These are phyloP conservation scores for Aspergillus wentii DNA, from an alignment of 495 filamentous ascomycete species.

Conservation along the genomic window DNA sequence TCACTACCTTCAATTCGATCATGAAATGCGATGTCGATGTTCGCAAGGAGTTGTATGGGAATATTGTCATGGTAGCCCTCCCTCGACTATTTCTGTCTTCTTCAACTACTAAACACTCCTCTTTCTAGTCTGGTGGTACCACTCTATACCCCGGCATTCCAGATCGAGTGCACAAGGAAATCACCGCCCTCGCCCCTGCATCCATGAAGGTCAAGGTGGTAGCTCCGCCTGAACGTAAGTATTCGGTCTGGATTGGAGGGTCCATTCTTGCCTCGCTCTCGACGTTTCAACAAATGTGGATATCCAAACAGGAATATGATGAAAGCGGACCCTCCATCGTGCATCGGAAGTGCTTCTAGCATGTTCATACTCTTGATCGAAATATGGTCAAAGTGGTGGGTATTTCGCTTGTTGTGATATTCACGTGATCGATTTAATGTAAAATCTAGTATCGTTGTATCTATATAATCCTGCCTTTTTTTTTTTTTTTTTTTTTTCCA, in stretches of 20 bases:
- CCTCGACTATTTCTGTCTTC: neutral
- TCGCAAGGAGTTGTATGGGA: slow-evolving; percentile 98
- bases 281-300: slow-evolving; percentile 99
- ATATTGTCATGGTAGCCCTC: slow-evolving; percentile 94
- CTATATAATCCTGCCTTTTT: too few relatives aligned
- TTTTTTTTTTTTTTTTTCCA: too few relatives aligned
- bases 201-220: slow-evolving; percentile 85
- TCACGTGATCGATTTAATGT: too few relatives aligned
- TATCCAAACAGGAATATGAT: slow-evolving; percentile 99
- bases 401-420: too few relatives aligned
- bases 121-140: slow-evolving; percentile 85
- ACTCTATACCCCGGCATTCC: slow-evolving; percentile 99
- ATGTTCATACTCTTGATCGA: too few relatives aligned
- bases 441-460: too few relatives aligned
- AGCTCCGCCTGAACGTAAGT: slow-evolving; percentile 71
- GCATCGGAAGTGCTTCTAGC: slow-evolving; percentile 99
- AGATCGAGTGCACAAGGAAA: slow-evolving; percentile 99
- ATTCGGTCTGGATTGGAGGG: slow-evolving; percentile 99
- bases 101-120: slow-evolving; percentile 6
- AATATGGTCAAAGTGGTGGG: too few relatives aligned
- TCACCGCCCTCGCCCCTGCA: slow-evolving; percentile 96
- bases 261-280: slow-evolving; percentile 98
- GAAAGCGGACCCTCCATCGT: slow-evolving; percentile 99
- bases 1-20: slow-evolving; percentile 99
- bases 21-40: slow-evolving; percentile 99